Evolutionary conservation across 768 basidiomycete genomes (phyloP).

Genomic region (Galerina sulciceps): DNA sequence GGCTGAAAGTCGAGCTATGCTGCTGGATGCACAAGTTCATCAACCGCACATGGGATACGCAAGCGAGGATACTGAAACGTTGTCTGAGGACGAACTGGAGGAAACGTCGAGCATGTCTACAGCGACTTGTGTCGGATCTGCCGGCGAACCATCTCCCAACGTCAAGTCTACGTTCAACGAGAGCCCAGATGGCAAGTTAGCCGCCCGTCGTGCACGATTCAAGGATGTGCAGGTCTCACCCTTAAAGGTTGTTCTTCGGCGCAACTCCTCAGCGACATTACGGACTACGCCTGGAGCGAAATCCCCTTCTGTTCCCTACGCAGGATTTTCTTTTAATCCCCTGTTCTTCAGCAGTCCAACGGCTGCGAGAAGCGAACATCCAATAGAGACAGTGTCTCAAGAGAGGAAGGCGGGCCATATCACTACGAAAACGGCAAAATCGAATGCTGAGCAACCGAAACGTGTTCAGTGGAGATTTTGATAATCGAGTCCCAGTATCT

Average conservation of each 20-base stretch:
- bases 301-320: slow-evolving; percentile 26
- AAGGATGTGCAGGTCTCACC: slow-evolving; percentile 11
- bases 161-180: slow-evolving; percentile 8
- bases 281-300: slow-evolving; percentile 18
- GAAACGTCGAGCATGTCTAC: slow-evolving; percentile 34
- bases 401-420: not conserved
- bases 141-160: slow-evolving; percentile 16
- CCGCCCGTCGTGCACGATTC: not conserved
- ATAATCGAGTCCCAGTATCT: not conserved
- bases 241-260: slow-evolving; percentile 18
- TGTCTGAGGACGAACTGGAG: slow-evolving; percentile 31
- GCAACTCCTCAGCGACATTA: slow-evolving; percentile 12
- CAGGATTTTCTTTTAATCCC: slow-evolving; percentile 42
- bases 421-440: not conserved
- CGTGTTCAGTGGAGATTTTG: slow-evolving; percentile 19
- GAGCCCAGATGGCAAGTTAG: not conserved
- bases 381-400: slow-evolving; percentile 1
- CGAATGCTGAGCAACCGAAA: slow-evolving; percentile 4
- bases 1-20: slow-evolving; percentile 26
- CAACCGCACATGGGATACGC: slow-evolving; percentile 17
- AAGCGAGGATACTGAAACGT: slow-evolving; percentile 22
- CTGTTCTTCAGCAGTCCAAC: slow-evolving; percentile 33
- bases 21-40: slow-evolving; percentile 20
- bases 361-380: slow-evolving; percentile 12
- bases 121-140: slow-evolving; percentile 34